These are phyloP conservation scores for Penicillium sclerotiorum DNA, from an alignment of 2,329 filamentous ascomycete genomes.

Conservation along the genomic window DNA sequence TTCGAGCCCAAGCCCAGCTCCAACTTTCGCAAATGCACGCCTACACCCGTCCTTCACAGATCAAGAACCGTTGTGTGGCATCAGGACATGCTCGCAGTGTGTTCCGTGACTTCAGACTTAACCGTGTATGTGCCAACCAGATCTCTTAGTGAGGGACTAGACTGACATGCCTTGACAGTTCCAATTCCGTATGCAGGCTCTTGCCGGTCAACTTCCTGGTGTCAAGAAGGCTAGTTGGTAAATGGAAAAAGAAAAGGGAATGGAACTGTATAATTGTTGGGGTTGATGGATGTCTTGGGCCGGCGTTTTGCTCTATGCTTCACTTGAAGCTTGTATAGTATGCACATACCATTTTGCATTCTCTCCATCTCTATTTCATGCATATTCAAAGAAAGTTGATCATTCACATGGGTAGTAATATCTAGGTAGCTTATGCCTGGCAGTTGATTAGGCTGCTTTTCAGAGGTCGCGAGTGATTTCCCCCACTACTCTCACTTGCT, in stretches of 20 bases:
- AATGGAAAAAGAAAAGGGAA: too few relatives aligned
- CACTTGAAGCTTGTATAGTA: slow-evolving; percentile 29
- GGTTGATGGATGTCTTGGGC: slow-evolving; percentile 19
- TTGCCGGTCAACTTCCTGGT: slow-evolving; percentile 82
- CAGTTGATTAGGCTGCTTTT: too few relatives aligned
- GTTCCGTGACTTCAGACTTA: slow-evolving; percentile 90
- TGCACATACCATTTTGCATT: slow-evolving; percentile 14
- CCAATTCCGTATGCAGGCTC: slow-evolving; percentile 87
- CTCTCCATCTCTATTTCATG: slow-evolving; percentile 1
- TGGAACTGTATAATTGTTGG: not conserved
- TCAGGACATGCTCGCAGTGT: slow-evolving; percentile 89
- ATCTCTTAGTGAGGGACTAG: slow-evolving; percentile 18
- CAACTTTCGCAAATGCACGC: slow-evolving; percentile 93
- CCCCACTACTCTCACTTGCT: not conserved
- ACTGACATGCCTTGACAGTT: slow-evolving; percentile 60
- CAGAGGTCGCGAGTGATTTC: too few relatives aligned
- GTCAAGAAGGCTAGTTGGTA: slow-evolving; percentile 98
- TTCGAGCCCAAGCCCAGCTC: slow-evolving; percentile 88
- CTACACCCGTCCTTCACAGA: slow-evolving; percentile 91
- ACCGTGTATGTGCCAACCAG: slow-evolving; percentile 67
- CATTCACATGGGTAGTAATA: not conserved
- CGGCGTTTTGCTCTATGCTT: slow-evolving; percentile 32
- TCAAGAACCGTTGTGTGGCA: slow-evolving; percentile 89
- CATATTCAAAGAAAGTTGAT: not conserved
- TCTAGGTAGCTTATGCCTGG: not conserved